Base-by-base conservation (phyloP, 1,284 basidiomycete species). In the Hypsizygus ulmarius region DNA sequence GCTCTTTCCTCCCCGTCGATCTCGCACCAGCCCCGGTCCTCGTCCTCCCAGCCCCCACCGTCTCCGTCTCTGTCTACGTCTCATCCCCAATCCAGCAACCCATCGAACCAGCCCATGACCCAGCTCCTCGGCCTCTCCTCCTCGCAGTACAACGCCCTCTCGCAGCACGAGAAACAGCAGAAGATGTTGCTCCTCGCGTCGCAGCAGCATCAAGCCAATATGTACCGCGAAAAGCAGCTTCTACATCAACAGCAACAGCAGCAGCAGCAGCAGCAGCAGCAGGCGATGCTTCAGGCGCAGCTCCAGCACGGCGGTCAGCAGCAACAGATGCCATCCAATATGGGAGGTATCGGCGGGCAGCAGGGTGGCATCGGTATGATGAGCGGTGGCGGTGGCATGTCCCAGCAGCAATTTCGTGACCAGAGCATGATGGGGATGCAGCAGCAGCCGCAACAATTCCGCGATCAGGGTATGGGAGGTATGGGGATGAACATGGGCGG, bases 91-190 rank as follows among this genome's bases (percentile, higher is more conserved):
- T 5, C 2, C 14, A 12, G 15, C 15, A 16, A 33, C n/a, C 35
- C 11, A 19, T 14, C 32, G 16, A 15, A 21, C 46, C 34, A 41
- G 19, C 33, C 33, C 11, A 28, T 51, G n/a, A 35, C 45, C 4
- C 11, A 29, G 11, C 16, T 50, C 7, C 35, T 56, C 34, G 50
- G 47, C 33, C 41, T 56, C 29, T 36, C 52, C 28, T 45, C 41
- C 3, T 39, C 44, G 5, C 55, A 54, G 45, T 56, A 50, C 47
- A 44, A 37, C 39, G 45, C 50, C 3, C 50, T 56, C 29, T 45
- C 55, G 1, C 34, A 32, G 2, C 47, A 54, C 16, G 52, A 56
- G 29, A 51, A 47, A 34, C 47, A 48, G 41, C 38, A 39, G 29
- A 52, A 50, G 43, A 45, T 52, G 44, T 30, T 52, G 39, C 15